phyloP scores from a whole-genome alignment of 1,284 basidiomycete genomes.

The Sanghuangporus baumii region DNA sequence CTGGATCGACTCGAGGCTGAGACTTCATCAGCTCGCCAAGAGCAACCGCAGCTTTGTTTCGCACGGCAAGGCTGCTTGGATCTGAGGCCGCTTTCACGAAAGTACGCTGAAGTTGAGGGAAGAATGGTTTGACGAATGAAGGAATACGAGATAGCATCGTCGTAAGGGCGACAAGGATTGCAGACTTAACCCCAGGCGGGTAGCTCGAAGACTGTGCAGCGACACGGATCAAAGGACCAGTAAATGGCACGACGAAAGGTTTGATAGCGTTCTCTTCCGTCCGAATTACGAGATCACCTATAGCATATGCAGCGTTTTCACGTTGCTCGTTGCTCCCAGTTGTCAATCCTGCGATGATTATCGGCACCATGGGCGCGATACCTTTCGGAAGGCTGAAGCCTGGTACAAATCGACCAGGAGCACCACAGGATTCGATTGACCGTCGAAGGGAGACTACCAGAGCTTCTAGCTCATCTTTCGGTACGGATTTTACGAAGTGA shows the following conservation, averaged over 20 bases:
- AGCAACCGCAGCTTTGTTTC: slow-evolving; percentile 77
- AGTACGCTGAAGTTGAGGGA: slow-evolving; percentile 94
- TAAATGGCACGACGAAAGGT: slow-evolving; percentile 94
- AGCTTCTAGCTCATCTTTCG: slow-evolving; percentile 90
- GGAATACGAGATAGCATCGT: slow-evolving; percentile 84
- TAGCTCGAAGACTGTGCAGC: slow-evolving; percentile 84
- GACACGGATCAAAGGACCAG: slow-evolving; percentile 92
- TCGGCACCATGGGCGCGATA: slow-evolving; percentile 81
- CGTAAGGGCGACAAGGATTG: slow-evolving; percentile 78
- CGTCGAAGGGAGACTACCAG: slow-evolving; percentile 86
- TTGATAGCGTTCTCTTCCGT: slow-evolving; percentile 90
- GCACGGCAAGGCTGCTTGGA: slow-evolving; percentile 72
- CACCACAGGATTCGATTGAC: slow-evolving; percentile 83
- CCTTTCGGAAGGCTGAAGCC: slow-evolving; percentile 91
- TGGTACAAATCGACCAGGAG: slow-evolving; percentile 73
- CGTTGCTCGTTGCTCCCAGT: slow-evolving; percentile 79
- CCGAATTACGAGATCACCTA: slow-evolving; percentile 90
- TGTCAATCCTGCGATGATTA: slow-evolving; percentile 85
- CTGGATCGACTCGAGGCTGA: slow-evolving; percentile 81
- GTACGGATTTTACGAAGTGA: slow-evolving; percentile 83
- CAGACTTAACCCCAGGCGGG: slow-evolving; percentile 87
- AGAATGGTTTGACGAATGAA: slow-evolving; percentile 93
- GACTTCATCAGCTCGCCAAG: slow-evolving; percentile 91
- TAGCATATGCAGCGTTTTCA: slow-evolving; percentile 92
- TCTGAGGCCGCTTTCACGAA: slow-evolving; percentile 95